These are phyloP conservation scores for Brettanomyces anomalus DNA, from an alignment of 805 yeast species.

Conservation along the genomic window DNA sequence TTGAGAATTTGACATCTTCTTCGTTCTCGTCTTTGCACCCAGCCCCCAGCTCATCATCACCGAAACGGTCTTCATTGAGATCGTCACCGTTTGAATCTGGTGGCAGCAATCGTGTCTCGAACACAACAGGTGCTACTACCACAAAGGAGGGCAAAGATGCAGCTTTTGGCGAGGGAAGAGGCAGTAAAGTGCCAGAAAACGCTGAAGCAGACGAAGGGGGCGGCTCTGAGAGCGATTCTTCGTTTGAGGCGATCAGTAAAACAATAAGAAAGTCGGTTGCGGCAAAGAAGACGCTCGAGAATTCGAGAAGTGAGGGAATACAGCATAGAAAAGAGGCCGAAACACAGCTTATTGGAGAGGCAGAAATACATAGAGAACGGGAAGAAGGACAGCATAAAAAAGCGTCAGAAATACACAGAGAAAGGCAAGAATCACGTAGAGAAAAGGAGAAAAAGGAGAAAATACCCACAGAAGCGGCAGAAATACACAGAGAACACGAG, in stretches of 20 bases:
- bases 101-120: neutral
- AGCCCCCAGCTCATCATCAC: neutral
- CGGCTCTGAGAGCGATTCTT: slow-evolving; percentile 12
- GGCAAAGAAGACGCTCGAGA: slow-evolving; percentile 8
- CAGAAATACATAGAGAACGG: neutral
- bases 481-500: neutral
- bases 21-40: too few species aligned
- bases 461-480: neutral
- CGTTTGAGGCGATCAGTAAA: slow-evolving; percentile 23
- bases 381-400: neutral
- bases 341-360: neutral
- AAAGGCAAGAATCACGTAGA: neutral
- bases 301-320: neutral
- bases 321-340: neutral
- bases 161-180: neutral
- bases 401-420: neutral
- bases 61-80: neutral
- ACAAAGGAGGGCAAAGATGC: neutral
- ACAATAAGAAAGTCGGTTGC: slow-evolving; percentile 25
- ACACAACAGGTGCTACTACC: neutral
- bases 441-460: neutral
- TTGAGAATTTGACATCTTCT: too few species aligned
- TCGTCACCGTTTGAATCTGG: neutral
- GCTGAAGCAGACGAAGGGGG: neutral
- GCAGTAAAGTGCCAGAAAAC: neutral